Base-by-base conservation (phyloP, 192 early-diverging fungal species). In the Coemansia guatemalensis region DNA sequence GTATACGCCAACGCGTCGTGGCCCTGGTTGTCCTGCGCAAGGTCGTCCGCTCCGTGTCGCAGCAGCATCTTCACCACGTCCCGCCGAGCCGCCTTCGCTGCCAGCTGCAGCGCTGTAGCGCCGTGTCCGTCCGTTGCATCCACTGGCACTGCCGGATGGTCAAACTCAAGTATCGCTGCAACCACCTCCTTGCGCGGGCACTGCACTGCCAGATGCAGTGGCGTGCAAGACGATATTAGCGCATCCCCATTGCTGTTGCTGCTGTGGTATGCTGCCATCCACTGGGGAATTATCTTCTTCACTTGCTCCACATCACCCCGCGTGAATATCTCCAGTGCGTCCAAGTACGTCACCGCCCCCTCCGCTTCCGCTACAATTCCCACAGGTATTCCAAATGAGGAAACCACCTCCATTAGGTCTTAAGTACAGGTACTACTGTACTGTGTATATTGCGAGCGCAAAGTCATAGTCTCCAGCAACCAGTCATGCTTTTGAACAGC, bases 71-170 rank as follows among this genome's bases (percentile, higher is more conserved):
- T 85, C 17, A 90, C 81, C 11, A 91, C 78, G 50, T 92, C 89
- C 7, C 75, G 65, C 29, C 88, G 80, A 18, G 87, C 82, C 47
- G 85, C 76, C 66, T 86, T 88, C 33, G 90, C 76, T 0, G 89
- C 92, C 61, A 89, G 64, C 60, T 93, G 92, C 48, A 93, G 66
- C 8, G 90, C 87, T 0, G 90, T 93, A 65, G 87, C 85, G 14
- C 89, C 88, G 27, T 88, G 80, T 29, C 65, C 67, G 49, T 86
- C 83, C 1, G 81, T 62, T 2, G 83, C 81, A 53, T 89, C 85
- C 14, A 88, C 66, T 4, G 78, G 78, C 48, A 87, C 77, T 20
- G 67, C 59, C 14, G 72, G 78, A 9, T 69, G 58, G 21, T 72
- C 71, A 35, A 75, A 67, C 9, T 81, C 74, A 27, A 89, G 56